phyloP scores from a whole-genome alignment of 2,329 filamentous ascomycete species.

The Xylariaceae sp. region DNA sequence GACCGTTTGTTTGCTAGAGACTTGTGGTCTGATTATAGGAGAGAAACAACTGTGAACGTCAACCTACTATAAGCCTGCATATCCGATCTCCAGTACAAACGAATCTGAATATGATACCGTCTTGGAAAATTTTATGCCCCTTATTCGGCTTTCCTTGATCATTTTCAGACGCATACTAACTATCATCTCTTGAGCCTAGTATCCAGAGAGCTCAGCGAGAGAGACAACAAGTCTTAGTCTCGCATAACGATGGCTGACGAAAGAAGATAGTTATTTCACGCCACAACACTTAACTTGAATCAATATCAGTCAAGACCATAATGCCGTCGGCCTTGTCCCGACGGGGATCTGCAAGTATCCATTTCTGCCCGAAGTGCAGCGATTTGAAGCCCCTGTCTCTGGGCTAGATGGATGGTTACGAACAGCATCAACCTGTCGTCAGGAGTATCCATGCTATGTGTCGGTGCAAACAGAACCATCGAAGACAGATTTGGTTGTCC shows the following conservation, averaged over 20 bases:
- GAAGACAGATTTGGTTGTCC: background rate
- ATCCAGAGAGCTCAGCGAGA: too few species aligned
- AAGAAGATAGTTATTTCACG: conserved; percentile 7
- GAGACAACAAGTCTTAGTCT: too few species aligned
- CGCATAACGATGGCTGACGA: conserved; percentile 23
- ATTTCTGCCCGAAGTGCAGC: conserved; percentile 26
- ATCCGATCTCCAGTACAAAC: too few species aligned
- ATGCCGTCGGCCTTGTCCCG: conserved; percentile 28
- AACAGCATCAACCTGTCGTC: background rate
- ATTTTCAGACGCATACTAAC: too few species aligned
- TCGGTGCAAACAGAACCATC: conserved; percentile 21
- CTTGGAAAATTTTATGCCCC: too few species aligned
- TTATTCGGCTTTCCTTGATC: too few species aligned
- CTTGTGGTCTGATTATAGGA: background rate
- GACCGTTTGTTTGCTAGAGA: too few species aligned
- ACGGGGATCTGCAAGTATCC: conserved; percentile 35
- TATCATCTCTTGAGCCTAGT: too few species aligned
- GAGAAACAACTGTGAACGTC: too few species aligned
- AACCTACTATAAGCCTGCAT: too few species aligned
- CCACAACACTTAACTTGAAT: conserved; percentile 28
- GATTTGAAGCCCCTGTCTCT: conserved; percentile 11
- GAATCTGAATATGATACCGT: too few species aligned
- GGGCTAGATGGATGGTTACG: conserved; percentile 2
- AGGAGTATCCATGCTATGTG: conserved; percentile 8
- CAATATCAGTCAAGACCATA: conserved; percentile 10